phyloP scores from a whole-genome alignment of 2,329 filamentous ascomycete genomes.

The Cladosporium sp. region DNA sequence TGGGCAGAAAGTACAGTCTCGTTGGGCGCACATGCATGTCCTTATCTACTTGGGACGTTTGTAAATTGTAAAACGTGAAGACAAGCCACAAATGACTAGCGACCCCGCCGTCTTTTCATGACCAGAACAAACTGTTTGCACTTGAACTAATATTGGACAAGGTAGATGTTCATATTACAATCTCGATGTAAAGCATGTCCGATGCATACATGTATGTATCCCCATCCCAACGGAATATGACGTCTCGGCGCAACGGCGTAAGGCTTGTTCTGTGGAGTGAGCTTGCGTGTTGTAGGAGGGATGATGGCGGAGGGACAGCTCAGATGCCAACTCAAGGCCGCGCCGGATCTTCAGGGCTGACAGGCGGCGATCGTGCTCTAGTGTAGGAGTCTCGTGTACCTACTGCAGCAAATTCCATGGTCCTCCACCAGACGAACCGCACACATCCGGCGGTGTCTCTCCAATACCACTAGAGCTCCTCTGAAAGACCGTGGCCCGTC shows the following conservation, averaged over 20 bases:
- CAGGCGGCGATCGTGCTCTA: constrained; percentile 11
- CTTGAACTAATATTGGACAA: not conserved
- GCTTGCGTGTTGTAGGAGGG: constrained; percentile 6
- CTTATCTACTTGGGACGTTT: not conserved
- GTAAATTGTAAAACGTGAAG: not conserved
- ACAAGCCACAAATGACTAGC: not conserved
- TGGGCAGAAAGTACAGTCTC: not conserved
- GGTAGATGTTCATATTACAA: not conserved
- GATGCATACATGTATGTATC: not conserved
- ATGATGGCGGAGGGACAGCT: not conserved
- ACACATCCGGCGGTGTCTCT: constrained; percentile 3
- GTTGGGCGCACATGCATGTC: not conserved
- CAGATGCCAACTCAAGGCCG: not conserved
- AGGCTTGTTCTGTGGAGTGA: constrained; percentile 9
- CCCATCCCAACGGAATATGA: not conserved
- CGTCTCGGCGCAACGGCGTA: not conserved
- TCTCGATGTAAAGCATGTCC: not conserved
- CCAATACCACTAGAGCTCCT: not conserved
- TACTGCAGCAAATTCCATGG: constrained; percentile 7
- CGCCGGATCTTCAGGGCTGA: constrained; percentile 18
- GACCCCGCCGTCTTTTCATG: not conserved
- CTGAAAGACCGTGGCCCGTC: not conserved
- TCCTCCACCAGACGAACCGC: not conserved
- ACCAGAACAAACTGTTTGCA: not conserved
- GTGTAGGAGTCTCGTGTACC: not conserved